A percentile compares a stretch with the other conserved stretches of the same genome.
Evolutionary conservation across 768 basidiomycete species (phyloP).

Genomic region (Tulasnella sp.): DNA sequence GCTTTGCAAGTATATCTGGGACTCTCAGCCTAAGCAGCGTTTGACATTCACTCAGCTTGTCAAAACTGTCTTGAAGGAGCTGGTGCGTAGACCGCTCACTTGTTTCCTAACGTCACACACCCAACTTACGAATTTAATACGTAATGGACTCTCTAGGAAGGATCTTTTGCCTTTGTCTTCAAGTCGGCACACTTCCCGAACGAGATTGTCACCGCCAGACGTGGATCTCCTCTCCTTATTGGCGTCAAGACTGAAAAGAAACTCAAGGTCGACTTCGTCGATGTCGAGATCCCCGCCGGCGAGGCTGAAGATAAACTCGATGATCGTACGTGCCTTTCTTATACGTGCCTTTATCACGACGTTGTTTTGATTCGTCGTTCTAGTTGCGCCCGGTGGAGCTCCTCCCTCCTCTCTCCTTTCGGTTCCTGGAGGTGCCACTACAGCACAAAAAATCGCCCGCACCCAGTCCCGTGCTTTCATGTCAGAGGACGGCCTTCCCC

Average conservation of each 20-base stretch:
- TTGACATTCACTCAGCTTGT: slow-evolving; percentile 87
- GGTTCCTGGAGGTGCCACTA: slow-evolving; percentile 49
- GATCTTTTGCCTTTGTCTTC: slow-evolving; percentile 99
- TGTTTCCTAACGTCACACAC: neutral
- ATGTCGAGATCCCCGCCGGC: slow-evolving; percentile 89
- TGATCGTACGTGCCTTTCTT: slow-evolving; percentile 46
- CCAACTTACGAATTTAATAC: neutral
- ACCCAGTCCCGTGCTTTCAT: slow-evolving; percentile 98
- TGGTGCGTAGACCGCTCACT: slow-evolving; percentile 47
- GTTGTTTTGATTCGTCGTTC: neutral
- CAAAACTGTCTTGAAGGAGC: slow-evolving; percentile 95
- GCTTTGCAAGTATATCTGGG: slow-evolving; percentile 94
- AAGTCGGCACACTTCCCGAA: slow-evolving; percentile 95
- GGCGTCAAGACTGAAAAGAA: slow-evolving; percentile 99
- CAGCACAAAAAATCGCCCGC: slow-evolving; percentile 74
- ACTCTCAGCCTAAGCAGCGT: slow-evolving; percentile 84
- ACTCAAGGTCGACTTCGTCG: slow-evolving; percentile 99
- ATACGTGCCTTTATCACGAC: neutral
- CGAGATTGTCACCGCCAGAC: slow-evolving; percentile 92
- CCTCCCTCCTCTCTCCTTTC: slow-evolving; percentile 51
- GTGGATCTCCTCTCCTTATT: slow-evolving; percentile 93
- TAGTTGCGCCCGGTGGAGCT: slow-evolving; percentile 51
- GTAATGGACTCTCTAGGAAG: slow-evolving; percentile 56
- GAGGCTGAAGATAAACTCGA: slow-evolving; percentile 55
- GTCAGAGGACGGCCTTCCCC: slow-evolving; percentile 96